phyloP scores from a whole-genome alignment of 108 stramenopile genomes.

The Conticribra guillardii region DNA sequence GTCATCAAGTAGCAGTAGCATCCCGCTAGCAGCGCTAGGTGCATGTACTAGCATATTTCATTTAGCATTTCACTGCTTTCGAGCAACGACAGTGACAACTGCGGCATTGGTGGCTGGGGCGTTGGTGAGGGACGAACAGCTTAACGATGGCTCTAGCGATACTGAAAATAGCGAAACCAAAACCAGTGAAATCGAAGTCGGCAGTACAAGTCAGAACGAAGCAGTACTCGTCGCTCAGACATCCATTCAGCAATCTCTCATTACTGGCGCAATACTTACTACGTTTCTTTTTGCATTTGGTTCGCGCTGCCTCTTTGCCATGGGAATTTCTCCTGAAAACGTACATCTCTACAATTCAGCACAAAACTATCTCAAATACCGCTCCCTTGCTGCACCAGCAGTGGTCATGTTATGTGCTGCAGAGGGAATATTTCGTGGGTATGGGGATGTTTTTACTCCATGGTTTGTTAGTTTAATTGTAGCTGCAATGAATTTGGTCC shows the following conservation, averaged over 20 bases:
- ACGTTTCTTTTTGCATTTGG: slow-evolving; percentile 28
- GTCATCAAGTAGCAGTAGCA: slow-evolving; percentile 10
- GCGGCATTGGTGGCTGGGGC: slow-evolving; percentile 53
- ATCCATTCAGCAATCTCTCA: slow-evolving; percentile 41
- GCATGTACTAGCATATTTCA: slow-evolving; percentile 78
- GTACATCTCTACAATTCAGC: slow-evolving; percentile 37
- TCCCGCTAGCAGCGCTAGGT: slow-evolving; percentile 64
- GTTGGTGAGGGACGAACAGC: slow-evolving; percentile 14
- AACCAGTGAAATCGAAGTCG: background rate
- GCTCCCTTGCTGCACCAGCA: slow-evolving; percentile 64
- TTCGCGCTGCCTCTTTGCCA: slow-evolving; percentile 39
- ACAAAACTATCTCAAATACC: slow-evolving; percentile 45
- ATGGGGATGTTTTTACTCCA: slow-evolving; percentile 61
- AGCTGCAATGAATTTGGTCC: slow-evolving; percentile 9
- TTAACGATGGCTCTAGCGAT: background rate
- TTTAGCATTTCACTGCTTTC: slow-evolving; percentile 71
- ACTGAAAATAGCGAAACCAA: background rate
- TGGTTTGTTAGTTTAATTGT: slow-evolving; percentile 41
- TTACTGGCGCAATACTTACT: slow-evolving; percentile 41
- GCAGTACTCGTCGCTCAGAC: slow-evolving; percentile 43
- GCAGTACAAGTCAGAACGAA: slow-evolving; percentile 11
- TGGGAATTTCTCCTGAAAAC: slow-evolving; percentile 48
- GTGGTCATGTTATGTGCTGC: slow-evolving; percentile 56
- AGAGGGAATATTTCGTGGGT: slow-evolving; percentile 69
- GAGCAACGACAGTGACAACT: slow-evolving; percentile 60